A percentile compares a stretch with the other conserved stretches of the same genome.
These are phyloP conservation scores for Trifolium dubium DNA, from an alignment of 306 rosid species.

Conservation along the genomic window DNA sequence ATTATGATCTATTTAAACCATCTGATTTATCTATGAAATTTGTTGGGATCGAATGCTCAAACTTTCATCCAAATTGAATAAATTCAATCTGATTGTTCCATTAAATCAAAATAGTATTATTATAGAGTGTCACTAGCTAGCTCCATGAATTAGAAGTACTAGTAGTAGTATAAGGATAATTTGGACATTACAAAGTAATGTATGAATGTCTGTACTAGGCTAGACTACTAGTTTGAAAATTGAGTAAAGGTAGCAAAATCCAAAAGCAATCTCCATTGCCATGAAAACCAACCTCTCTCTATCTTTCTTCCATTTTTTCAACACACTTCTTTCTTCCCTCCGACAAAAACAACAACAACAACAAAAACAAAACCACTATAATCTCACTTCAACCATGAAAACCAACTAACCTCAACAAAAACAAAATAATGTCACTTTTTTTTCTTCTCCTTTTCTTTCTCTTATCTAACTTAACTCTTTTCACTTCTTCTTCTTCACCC, in stretches of 20 bases:
- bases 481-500: not conserved
- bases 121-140: too few species aligned
- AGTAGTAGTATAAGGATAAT: conserved; percentile 13
- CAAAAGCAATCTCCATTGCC: not conserved
- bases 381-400: not conserved
- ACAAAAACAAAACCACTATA: not conserved
- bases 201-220: not conserved
- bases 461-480: not conserved
- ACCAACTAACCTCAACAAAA: not conserved
- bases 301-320: not conserved
- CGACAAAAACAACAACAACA: conserved; percentile 7
- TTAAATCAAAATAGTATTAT: too few species aligned
- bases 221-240: not conserved
- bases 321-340: not conserved
- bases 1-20: too few species aligned
- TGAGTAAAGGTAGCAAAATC: not conserved
- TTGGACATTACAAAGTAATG: conserved; percentile 4
- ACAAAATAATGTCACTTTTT: conserved; percentile 20
- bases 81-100: too few species aligned
- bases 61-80: too few species aligned
- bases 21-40: too few species aligned
- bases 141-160: too few species aligned
- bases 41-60: too few species aligned
- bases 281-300: not conserved
- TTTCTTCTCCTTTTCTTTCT: not conserved